A percentile compares a stretch with the other conserved stretches of the same genome.
These are phyloP conservation scores for Bauhinia variegata DNA, from an alignment of 306 rosid genomes.

Conservation along the genomic window DNA sequence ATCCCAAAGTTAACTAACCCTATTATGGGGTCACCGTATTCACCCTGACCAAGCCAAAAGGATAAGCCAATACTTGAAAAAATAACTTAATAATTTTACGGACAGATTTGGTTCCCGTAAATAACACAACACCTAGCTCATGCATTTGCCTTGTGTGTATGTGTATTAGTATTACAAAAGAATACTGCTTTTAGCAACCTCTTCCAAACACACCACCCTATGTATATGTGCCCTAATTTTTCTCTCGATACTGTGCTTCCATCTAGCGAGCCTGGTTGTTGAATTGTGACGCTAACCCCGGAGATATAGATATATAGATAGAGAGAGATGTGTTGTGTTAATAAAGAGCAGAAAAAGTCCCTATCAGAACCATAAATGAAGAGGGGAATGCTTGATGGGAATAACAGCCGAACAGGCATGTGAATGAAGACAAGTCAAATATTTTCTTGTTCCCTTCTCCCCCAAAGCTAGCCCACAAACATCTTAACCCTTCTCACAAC, in stretches of 20 bases:
- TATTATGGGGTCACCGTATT: slow-evolving; percentile 31
- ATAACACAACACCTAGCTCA: not conserved
- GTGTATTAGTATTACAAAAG: slow-evolving; percentile 13
- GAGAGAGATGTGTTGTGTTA: not conserved
- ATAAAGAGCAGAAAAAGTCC: slow-evolving; percentile 34
- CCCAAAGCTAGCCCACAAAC: too few species aligned
- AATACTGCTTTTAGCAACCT: slow-evolving; percentile 35
- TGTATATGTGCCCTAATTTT: too few species aligned
- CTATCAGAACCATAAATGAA: slow-evolving; percentile 56
- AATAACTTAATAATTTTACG: too few species aligned
- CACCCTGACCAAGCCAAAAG: not conserved
- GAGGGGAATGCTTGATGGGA: slow-evolving; percentile 35
- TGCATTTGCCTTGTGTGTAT: slow-evolving; percentile 12
- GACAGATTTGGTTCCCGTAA: too few species aligned
- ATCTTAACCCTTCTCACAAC: too few species aligned
- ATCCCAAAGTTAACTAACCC: slow-evolving; percentile 70
- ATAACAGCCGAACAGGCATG: slow-evolving; percentile 43
- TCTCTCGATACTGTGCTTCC: too few species aligned
- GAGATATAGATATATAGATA: not conserved
- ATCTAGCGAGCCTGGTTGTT: too few species aligned
- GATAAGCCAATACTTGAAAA: not conserved
- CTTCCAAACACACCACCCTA: not conserved
- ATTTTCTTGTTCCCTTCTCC: too few species aligned
- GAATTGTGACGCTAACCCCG: too few species aligned
- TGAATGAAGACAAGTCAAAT: slow-evolving; percentile 40